Evolutionary conservation across 1,139 yeast genomes (phyloP).

Genomic region (Debaryomyces sp.): DNA sequence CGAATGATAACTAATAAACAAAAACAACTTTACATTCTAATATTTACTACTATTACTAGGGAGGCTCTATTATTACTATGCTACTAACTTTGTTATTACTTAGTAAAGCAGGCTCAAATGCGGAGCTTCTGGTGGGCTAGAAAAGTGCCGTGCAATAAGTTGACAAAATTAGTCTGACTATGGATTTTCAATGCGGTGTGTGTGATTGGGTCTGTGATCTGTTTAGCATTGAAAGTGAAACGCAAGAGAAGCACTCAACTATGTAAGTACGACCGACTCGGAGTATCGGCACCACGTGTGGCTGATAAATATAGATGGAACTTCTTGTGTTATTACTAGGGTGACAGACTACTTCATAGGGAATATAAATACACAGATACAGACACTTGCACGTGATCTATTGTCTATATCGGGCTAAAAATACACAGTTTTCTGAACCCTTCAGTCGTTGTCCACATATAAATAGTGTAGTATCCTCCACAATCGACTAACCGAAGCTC

Average conservation of each 20-base stretch:
- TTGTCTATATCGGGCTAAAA: not conserved
- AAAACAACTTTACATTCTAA: not conserved
- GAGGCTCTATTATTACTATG: no score
- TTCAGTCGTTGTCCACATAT: not conserved
- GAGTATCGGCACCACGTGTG: not conserved
- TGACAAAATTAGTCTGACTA: not conserved
- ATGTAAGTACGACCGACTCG: not conserved
- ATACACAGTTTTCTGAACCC: not conserved
- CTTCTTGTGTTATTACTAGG: not conserved
- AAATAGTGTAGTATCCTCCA: not conserved
- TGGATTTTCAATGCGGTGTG: not conserved
- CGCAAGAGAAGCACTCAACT: not conserved
- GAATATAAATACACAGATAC: not conserved
- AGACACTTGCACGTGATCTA: not conserved
- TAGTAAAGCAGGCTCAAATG: no score
- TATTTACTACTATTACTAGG: no score
- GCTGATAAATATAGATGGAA: not conserved
- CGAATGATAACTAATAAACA: not conserved
- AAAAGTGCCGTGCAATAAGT: not conserved
- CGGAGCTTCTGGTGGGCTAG: no score
- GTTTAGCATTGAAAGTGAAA: not conserved
- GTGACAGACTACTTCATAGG: not conserved
- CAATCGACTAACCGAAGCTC: not conserved
- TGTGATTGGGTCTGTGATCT: not conserved
- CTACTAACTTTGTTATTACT: no score